phyloP scores from a whole-genome alignment of 1,284 basidiomycete species.

The Ceratobasidium sp. region DNA sequence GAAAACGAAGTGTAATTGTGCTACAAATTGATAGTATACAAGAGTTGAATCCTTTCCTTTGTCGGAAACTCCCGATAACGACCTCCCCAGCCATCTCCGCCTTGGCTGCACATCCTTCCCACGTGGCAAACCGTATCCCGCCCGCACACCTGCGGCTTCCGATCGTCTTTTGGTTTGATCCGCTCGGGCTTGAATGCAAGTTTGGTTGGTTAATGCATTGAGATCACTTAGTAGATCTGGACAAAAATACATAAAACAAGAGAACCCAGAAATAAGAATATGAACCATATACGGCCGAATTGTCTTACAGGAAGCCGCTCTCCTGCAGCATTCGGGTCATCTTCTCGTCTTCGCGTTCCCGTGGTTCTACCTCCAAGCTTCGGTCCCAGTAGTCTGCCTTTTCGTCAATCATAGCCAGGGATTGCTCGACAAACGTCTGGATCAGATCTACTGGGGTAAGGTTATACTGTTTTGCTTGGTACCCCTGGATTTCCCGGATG shows the following conservation, averaged over 20 bases:
- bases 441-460: conserved; percentile 74
- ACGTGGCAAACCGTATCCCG: not conserved
- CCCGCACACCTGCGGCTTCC: not conserved
- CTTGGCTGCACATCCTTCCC: not conserved
- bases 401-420: conserved; percentile 72
- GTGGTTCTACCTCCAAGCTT: conserved; percentile 86
- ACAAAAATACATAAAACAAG: conserved; percentile 30
- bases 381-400: conserved; percentile 76
- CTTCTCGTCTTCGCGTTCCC: conserved; percentile 92
- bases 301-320: conserved; percentile 77
- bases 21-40: not conserved
- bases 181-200: not conserved
- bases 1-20: conserved; percentile 25
- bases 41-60: conserved; percentile 4
- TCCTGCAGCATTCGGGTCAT: conserved; percentile 89
- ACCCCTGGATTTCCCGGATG: conserved; percentile 94
- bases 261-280: conserved; percentile 36
- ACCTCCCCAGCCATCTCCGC: not conserved
- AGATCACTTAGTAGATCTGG: conserved; percentile 30
- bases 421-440: conserved; percentile 78
- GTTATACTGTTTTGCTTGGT: conserved; percentile 92
- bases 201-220: conserved; percentile 1
- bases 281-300: conserved; percentile 10
- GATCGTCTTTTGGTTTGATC: not conserved
- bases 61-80: not conserved